Conservation (phyloP, 805 yeast genomes). For the Ogataea polymorpha region DNA sequence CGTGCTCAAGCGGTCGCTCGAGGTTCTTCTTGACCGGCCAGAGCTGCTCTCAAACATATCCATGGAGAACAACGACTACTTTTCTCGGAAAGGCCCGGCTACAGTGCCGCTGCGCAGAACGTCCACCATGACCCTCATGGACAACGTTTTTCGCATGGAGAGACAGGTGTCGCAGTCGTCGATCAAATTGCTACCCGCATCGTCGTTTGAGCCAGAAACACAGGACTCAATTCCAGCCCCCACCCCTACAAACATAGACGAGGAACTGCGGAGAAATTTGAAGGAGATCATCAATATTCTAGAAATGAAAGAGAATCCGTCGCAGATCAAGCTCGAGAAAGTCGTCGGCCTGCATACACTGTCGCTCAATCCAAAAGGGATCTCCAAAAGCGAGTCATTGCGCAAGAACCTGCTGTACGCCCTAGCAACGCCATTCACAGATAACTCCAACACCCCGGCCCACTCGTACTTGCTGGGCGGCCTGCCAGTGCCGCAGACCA, state of each 20-base stretch:
- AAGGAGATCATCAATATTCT: conserved; percentile 47
- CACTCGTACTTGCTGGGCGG: conserved; percentile 22
- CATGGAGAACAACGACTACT: conserved; percentile 6
- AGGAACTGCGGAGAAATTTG: conserved; percentile 33
- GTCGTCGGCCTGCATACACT: conserved; percentile 58
- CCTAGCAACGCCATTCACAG: conserved; percentile 64
- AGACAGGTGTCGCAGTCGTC: conserved; percentile 42
- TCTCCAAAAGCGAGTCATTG: conserved; percentile 39
- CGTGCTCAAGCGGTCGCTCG: conserved; percentile 72
- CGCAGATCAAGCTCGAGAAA: conserved; percentile 24
- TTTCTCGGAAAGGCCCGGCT: not conserved
- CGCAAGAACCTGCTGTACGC: conserved; percentile 54
- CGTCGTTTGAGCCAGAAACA: not conserved
- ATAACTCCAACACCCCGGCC: conserved; percentile 26
- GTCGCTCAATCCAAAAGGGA: conserved; percentile 40
- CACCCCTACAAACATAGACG: conserved; percentile 1
- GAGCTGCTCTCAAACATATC: conserved; percentile 26
- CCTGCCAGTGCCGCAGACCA: conserved; percentile 22
- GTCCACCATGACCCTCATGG: conserved; percentile 20
- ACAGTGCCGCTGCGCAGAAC: conserved; percentile 13
- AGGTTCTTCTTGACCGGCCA: conserved; percentile 67
- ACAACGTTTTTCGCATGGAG: conserved; percentile 33
- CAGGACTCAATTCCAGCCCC: not conserved
- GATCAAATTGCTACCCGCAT: not conserved
- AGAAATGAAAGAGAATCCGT: conserved; percentile 34